Evolutionary conservation across 2,329 filamentous ascomycete genomes (phyloP), one percentile per base, ranked within the genome.

Genomic region (Beauveria asiatica): DNA sequence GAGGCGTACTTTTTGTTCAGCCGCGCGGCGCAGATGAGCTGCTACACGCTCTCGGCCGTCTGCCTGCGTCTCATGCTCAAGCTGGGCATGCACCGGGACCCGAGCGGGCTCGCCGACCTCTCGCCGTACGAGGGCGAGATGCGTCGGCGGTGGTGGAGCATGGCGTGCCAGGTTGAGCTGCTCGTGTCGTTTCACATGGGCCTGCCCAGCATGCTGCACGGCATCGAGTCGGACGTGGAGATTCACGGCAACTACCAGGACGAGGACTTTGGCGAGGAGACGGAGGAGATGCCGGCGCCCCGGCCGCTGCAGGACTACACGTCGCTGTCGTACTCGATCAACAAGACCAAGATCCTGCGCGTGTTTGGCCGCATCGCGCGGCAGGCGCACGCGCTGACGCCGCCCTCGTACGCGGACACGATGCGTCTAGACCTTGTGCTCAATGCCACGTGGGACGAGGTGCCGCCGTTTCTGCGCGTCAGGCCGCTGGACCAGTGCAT

Each of bases 101-200:
- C 81, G 1, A 76, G 72, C 64, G 76, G 78, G 64, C 70, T 83
- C 62, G 75, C 78, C 2, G 76, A 75, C 48, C 76, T 84, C 37
- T 75, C 78, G 2, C 70, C 78, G 0, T 83, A 80, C 59, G 75
- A 81, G 54, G 79, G 78, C 6, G 81, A 84, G 70, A 82, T 83
- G 76, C 74, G 79, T 13, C 73, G 79, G 37, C 73, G 80, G 16
- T 69, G 80, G 65, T 84, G 81, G 82, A 77, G 79, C 63, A 73
- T 83, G 63, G 76, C 78, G 3, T 70, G 76, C 27, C 83, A 86
- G 67, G 77, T 87, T 51, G 87, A 89, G 67, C 70, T 85, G 3
- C 70, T 89, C 4, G 83, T 86, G 27, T 82, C 84, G 1, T 88
- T 87, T 67, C 85, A 89, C 67, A 78, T 88, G 62, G 86, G 86